phyloP scores from a whole-genome alignment of 345 rosid species.

The Arabidopsis thaliana region DNA sequence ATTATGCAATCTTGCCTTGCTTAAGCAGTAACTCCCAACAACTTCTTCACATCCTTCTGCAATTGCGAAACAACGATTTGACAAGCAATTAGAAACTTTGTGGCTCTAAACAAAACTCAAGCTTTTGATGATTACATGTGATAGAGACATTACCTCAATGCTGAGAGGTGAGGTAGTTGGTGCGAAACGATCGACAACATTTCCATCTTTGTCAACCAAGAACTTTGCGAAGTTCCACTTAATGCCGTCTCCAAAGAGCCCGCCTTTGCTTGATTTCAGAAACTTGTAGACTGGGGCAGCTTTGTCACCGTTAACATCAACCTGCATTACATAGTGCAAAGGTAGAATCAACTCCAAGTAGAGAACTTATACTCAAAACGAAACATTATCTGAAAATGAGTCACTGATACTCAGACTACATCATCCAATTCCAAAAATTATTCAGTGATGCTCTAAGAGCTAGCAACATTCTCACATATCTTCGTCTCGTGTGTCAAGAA shows the following conservation, averaged over 20 bases:
- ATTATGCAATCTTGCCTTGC: neutral
- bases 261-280: conserved; percentile 86
- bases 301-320: conserved; percentile 79
- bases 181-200: conserved; percentile 81
- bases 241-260: conserved; percentile 66
- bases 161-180: conserved; percentile 94
- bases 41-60: conserved; percentile 86
- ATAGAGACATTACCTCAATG: conserved; percentile 64
- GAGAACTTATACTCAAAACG: neutral
- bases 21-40: conserved; percentile 50
- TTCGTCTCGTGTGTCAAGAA: neutral
- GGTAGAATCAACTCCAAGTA: conserved; percentile 9
- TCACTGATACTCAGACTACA: neutral
- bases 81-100: neutral
- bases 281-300: conserved; percentile 85
- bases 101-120: neutral
- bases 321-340: conserved; percentile 47
- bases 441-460: neutral
- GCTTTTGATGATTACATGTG: neutral
- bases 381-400: neutral
- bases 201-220: conserved; percentile 76
- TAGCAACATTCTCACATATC: neutral
- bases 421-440: neutral
- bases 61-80: conserved; percentile 5
- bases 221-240: conserved; percentile 96